Evolutionary conservation across 164 flowering plant genomes (phyloP).

Genomic region (Warburgia ugandensis): DNA sequence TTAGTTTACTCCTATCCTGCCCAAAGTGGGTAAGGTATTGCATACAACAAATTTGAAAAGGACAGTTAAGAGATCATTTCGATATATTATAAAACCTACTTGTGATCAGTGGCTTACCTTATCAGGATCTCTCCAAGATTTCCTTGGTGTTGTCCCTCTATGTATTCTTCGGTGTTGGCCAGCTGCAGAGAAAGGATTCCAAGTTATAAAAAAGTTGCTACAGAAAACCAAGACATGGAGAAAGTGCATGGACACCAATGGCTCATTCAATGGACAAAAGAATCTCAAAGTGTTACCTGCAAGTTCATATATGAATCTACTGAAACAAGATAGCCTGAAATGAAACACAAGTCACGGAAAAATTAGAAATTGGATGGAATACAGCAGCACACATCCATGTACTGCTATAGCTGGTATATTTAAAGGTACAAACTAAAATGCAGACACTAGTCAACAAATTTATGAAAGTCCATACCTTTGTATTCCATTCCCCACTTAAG

Average conservation of each 20-base stretch:
- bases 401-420: background rate
- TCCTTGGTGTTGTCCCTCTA: slow-evolving; percentile 85
- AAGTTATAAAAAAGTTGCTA: too few relatives aligned
- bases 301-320: slow-evolving; percentile 78
- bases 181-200: slow-evolving; percentile 41
- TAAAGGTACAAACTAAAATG: background rate
- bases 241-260: too few relatives aligned
- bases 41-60: too few relatives aligned
- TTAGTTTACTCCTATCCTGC: too few relatives aligned
- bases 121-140: slow-evolving; percentile 92
- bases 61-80: too few relatives aligned
- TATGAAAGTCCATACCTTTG: slow-evolving; percentile 44
- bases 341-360: background rate
- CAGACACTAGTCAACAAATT: background rate
- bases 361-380: background rate
- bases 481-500: slow-evolving; percentile 99
- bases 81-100: too few relatives aligned
- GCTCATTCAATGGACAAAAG: background rate
- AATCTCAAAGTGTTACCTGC: slow-evolving; percentile 28
- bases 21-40: too few relatives aligned
- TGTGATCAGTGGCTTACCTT: slow-evolving; percentile 48
- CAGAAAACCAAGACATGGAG: too few relatives aligned
- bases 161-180: slow-evolving; percentile 82
- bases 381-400: background rate
- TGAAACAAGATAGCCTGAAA: slow-evolving; percentile 78